Percentiles rank a stretch among this genome's conserved stretches.
Evolutionary conservation across 2,329 filamentous ascomycete genomes (phyloP).

Genomic region (Beauveria rudraprayagi): DNA sequence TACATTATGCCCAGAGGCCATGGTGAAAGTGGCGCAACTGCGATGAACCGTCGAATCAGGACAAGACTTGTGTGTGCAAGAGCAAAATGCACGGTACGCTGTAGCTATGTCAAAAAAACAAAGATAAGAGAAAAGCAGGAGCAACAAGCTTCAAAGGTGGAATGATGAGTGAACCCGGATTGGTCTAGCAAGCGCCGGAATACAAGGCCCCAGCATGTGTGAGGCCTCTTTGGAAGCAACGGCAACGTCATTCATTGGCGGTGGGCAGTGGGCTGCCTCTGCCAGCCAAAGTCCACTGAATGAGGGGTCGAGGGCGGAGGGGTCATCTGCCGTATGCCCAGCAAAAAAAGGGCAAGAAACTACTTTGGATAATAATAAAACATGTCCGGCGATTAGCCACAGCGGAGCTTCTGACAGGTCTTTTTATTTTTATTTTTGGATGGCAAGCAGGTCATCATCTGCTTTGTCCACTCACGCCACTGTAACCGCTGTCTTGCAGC

Average conservation of each 20-base stretch:
- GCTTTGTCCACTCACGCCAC: no score
- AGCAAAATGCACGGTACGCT: not conserved
- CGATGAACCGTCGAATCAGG: not conserved
- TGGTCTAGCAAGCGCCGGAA: slow-evolving; percentile 7
- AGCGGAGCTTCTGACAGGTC: no score
- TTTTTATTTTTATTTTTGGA: no score
- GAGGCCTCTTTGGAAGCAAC: not conserved
- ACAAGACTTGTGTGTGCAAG: not conserved
- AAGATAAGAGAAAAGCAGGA: not conserved
- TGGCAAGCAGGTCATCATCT: no score
- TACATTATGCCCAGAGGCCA: slow-evolving; percentile 40
- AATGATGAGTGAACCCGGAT: not conserved
- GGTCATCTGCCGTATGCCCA: no score
- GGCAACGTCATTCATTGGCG: slow-evolving; percentile 5
- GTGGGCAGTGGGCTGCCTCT: not conserved
- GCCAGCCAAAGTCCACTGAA: not conserved
- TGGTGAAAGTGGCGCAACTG: slow-evolving; percentile 16
- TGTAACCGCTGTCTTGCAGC: no score
- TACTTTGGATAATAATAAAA: not conserved
- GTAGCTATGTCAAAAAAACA: not conserved
- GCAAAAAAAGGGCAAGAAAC: no score
- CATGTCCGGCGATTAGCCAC: no score
- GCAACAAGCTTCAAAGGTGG: not conserved
- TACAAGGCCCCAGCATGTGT: not conserved
- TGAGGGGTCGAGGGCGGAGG: not conserved